Evolutionary conservation across 2,329 filamentous ascomycete genomes (phyloP).

Genomic region (Stagonosporopsis cucurbitacearum): DNA sequence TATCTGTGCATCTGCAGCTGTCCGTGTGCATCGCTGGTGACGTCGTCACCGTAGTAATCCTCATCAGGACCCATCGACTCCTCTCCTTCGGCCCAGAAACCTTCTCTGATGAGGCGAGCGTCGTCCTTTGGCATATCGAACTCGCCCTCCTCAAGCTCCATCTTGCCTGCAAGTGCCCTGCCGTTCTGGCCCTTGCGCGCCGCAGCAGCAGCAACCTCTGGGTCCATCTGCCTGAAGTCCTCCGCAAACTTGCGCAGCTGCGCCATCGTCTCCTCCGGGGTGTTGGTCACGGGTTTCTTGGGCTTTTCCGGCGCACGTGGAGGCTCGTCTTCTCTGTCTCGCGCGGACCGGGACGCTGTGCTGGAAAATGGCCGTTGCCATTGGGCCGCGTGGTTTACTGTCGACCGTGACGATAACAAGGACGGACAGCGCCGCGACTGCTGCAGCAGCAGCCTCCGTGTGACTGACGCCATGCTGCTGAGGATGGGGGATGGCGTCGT

Average conservation of each 20-base stretch:
- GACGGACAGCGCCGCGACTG: slow-evolving; percentile 38
- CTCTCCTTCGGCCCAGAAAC: slow-evolving; percentile 49
- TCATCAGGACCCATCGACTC: slow-evolving; percentile 63
- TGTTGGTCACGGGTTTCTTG: neutral
- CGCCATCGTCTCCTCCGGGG: slow-evolving; percentile 22
- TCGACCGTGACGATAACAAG: slow-evolving; percentile 28
- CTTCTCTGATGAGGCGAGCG: slow-evolving; percentile 20
- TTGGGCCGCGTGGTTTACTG: slow-evolving; percentile 30
- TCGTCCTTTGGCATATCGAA: slow-evolving; percentile 31
- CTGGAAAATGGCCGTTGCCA: slow-evolving; percentile 45
- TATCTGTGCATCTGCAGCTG: slow-evolving; percentile 90
- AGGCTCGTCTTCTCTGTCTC: slow-evolving; percentile 24
- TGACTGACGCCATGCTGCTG: slow-evolving; percentile 46
- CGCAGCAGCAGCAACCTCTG: slow-evolving; percentile 29
- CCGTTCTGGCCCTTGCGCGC: slow-evolving; percentile 34
- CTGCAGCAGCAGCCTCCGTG: slow-evolving; percentile 42
- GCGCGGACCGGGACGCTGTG: slow-evolving; percentile 28
- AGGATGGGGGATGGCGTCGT: slow-evolving; percentile 23
- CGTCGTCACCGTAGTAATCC: slow-evolving; percentile 80
- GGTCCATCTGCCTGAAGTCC: slow-evolving; percentile 35
- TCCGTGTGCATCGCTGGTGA: slow-evolving; percentile 80
- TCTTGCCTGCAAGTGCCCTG: slow-evolving; percentile 22
- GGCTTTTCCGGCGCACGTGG: slow-evolving; percentile 18
- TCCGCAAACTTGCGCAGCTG: slow-evolving; percentile 32
- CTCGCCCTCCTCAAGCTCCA: slow-evolving; percentile 37